Base-by-base conservation (phyloP, 441 rosid species). In the Populus hybrid region DNA sequence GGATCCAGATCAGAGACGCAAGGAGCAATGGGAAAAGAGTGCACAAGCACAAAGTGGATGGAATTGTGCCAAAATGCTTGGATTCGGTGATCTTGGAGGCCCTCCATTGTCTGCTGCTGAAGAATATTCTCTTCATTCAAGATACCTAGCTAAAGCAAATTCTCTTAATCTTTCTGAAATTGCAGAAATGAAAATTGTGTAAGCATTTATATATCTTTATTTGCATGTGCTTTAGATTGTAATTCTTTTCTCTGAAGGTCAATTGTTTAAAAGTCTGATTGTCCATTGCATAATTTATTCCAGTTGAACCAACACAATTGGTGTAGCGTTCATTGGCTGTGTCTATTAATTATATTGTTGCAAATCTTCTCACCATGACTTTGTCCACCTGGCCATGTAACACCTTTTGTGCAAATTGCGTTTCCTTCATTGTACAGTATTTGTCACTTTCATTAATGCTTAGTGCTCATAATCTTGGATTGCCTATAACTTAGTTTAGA, bases 141-240 rank as follows among this genome's bases (percentile, higher is more conserved):
- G 98, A 90, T 96, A 88, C 87, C 95, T 96, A 40, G 85, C 98
- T 32, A 96, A 93, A 88, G 99, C 99, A 30, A 94, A 93, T 84
- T 90, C 98, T 76, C 88, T 91, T 64, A 96, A 93, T 91, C 97
- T 92, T 78, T 93, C 99, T 2, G 98, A 96, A 88, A 93, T 93
- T 71, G 98, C 98, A 42, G 99, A 96, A 87, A 96, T 94, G 97
- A 96, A 94, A 86, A 96, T 96, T 82, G 94, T 94, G 99, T 96
- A 91, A 80, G 98, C 80, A 70, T 73, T 77, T 75, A 35, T 67
- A 34, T 57, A 21, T 72, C 79, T 74, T 76, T 70, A 40, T 78
- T 63, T 72, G 10, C 46, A 14, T 71, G 26, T 23, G 67, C 19
- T 26, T 69, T n/a, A 42, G 69, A 38, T 50, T 73, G 24, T 63